These are phyloP conservation scores for Telopea speciosissima DNA, from an alignment of 177 flowering plant genomes.

Conservation along the genomic window DNA sequence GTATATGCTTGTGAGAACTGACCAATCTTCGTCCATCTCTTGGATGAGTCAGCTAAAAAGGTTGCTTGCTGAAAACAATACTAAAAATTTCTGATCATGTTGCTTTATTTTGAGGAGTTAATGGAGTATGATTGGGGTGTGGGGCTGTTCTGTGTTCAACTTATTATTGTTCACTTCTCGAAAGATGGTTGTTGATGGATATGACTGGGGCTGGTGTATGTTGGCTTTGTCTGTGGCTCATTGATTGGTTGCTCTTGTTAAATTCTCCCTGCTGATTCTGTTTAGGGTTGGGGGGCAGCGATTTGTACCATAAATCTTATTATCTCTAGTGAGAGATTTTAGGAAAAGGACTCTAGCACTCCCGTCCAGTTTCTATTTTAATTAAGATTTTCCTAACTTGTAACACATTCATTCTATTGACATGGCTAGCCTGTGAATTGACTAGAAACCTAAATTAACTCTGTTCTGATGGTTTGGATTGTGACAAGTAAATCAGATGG, in stretches of 20 bases:
- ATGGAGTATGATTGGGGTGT: neutral
- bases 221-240: neutral
- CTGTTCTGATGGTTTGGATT: no score
- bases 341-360: neutral
- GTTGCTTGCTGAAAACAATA: no score
- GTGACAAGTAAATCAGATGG: neutral
- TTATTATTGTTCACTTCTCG: neutral
- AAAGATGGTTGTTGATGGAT: neutral
- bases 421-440: neutral
- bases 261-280: neutral
- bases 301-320: neutral
- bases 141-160: neutral
- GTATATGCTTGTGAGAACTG: neutral
- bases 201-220: neutral
- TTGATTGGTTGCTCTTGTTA: neutral
- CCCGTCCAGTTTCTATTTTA: neutral
- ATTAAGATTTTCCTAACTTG: neutral
- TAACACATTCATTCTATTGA: no score
- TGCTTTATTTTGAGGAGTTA: no score
- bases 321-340: neutral
- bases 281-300: neutral
- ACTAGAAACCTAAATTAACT: no score
- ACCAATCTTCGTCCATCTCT: no score
- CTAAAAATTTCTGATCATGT: no score
- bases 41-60: neutral